Conservation (phyloP, 2,329 filamentous ascomycete genomes). For the Gyromitra esculenta region DNA sequence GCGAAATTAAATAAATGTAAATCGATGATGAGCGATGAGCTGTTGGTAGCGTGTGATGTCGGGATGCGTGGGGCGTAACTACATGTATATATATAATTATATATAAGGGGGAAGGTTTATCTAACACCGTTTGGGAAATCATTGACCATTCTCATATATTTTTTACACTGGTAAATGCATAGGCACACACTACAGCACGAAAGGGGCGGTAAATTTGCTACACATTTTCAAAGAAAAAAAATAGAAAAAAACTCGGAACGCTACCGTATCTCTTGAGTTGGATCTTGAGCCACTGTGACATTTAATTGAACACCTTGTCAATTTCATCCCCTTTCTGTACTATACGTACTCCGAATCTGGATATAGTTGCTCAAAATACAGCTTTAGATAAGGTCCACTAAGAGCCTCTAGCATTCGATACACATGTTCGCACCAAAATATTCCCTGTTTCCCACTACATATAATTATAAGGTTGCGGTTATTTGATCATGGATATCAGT, state of each 20-base stretch:
- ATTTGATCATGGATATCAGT: not conserved
- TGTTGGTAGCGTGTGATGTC: too few species aligned
- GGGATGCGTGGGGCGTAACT: not conserved
- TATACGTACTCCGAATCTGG: too few species aligned
- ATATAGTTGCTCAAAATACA: not conserved
- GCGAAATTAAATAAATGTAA: too few species aligned
- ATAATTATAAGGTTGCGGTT: constrained; percentile 1
- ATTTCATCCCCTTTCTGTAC: too few species aligned
- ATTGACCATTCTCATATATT: constrained; percentile 8
- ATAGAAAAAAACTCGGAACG: too few species aligned
- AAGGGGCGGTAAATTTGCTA: too few species aligned
- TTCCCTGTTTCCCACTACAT: constrained; percentile 2
- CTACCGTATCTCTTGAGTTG: too few species aligned
- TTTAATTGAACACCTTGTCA: too few species aligned
- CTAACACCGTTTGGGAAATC: not conserved
- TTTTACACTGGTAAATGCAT: not conserved
- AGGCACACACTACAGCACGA: not conserved
- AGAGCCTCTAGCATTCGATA: not conserved
- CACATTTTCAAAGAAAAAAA: too few species aligned
- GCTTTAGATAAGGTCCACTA: not conserved
- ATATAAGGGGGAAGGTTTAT: not conserved
- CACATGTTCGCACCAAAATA: not conserved
- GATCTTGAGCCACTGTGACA: too few species aligned
- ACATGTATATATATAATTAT: too few species aligned
- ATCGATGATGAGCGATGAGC: too few species aligned